Percentiles rank a stretch among this genome's conserved stretches.
These are phyloP conservation scores for Rhododendron molle DNA, from an alignment of 148 eudicot genomes.

Conservation along the genomic window DNA sequence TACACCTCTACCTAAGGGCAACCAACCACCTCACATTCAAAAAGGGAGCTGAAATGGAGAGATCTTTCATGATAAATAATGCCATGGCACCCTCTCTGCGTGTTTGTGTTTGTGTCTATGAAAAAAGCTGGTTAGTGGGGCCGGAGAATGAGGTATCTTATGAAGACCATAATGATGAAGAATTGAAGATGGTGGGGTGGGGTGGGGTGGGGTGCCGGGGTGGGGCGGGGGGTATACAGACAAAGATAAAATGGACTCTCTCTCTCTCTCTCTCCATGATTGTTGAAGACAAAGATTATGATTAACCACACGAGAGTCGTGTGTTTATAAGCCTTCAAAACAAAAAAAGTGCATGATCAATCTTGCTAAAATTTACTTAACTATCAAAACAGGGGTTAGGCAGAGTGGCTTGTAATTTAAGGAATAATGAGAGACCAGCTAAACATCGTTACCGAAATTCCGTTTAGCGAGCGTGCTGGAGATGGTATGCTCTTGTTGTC, in stretches of 20 bases:
- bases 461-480: neutral
- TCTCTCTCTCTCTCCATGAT: neutral
- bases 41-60: neutral
- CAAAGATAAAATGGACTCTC: neutral
- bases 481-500: neutral
- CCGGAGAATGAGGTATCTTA: conserved; percentile 10
- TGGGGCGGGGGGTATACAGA: neutral
- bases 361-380: neutral
- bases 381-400: neutral
- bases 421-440: neutral
- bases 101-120: neutral
- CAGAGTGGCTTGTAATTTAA: neutral
- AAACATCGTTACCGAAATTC: neutral
- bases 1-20: neutral
- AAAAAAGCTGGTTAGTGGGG: neutral
- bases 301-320: neutral
- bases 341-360: neutral
- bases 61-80: neutral
- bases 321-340: neutral
- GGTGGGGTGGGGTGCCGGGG: neutral
- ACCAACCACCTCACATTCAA: neutral
- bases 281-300: neutral
- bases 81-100: neutral
- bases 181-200: neutral
- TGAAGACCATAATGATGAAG: conserved; percentile 2